Percentiles rank a stretch among this genome's conserved stretches.
These are phyloP conservation scores for Penicillium sp. DNA, from an alignment of 2,329 filamentous ascomycete species.

Conservation along the genomic window DNA sequence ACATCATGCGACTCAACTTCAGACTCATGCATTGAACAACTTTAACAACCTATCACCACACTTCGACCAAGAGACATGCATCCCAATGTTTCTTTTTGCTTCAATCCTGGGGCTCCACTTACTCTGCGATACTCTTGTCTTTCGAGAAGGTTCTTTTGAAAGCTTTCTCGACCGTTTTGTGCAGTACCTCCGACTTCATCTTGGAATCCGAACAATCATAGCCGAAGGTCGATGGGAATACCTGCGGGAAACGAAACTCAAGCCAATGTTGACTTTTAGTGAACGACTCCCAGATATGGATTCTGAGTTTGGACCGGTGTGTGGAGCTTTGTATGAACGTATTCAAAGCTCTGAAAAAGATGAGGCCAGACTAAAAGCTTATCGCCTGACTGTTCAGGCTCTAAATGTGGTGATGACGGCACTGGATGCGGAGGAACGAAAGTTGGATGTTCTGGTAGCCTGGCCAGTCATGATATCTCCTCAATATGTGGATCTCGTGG, in stretches of 20 bases:
- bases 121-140: constrained; percentile 56
- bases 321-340: constrained; percentile 13
- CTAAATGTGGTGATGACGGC: not conserved
- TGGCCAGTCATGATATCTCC: constrained; percentile 40
- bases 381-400: constrained; percentile 1
- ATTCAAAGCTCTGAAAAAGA: constrained; percentile 15
- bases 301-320: constrained; percentile 13
- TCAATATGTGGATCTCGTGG: constrained; percentile 40
- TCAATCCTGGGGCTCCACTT: constrained; percentile 44
- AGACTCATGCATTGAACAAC: constrained; percentile 30
- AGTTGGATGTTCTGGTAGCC: constrained; percentile 11
- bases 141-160: constrained; percentile 48
- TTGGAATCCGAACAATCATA: constrained; percentile 32
- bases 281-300: constrained; percentile 8
- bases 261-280: constrained; percentile 15
- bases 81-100: constrained; percentile 34
- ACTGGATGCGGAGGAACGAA: not conserved
- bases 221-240: constrained; percentile 20
- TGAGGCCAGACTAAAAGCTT: constrained; percentile 1
- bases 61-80: constrained; percentile 22
- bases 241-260: constrained; percentile 24
- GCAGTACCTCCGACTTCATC: constrained; percentile 35
- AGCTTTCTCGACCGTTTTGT: constrained; percentile 38
- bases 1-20: constrained; percentile 47
- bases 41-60: constrained; percentile 25